Evolutionary conservation across 176 grass and related monocot species (phyloP).

Genomic region (Bromus sterilis): DNA sequence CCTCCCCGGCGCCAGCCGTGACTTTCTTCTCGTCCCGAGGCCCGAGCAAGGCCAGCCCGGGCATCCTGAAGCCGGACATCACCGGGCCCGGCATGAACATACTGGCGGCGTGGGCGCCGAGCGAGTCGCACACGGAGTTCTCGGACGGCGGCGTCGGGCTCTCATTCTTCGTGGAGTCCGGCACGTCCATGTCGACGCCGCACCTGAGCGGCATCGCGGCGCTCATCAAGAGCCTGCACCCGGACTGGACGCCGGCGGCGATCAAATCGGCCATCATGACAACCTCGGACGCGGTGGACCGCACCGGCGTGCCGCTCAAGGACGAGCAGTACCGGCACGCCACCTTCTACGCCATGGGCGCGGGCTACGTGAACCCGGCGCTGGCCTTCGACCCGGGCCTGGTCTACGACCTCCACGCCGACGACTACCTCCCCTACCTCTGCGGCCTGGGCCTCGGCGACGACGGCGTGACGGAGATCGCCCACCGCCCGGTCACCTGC

Average conservation of each 20-base stretch:
- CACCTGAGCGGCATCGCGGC: conserved; percentile 73
- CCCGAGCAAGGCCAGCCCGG: conserved; percentile 47
- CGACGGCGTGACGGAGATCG: conserved; percentile 41
- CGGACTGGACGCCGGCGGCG: conserved; percentile 63
- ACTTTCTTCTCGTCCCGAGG: conserved; percentile 80
- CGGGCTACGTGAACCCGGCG: conserved; percentile 64
- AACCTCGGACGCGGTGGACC: conserved; percentile 50
- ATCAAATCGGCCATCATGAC: conserved; percentile 99
- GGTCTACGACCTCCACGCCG: conserved; percentile 55
- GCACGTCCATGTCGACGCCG: conserved; percentile 89
- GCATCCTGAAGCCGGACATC: conserved; percentile 81
- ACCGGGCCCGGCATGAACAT: conserved; percentile 89
- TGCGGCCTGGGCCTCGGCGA: conserved; percentile 60
- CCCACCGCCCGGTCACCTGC: conserved; percentile 44
- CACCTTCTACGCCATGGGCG: conserved; percentile 85
- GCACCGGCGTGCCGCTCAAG: conserved; percentile 50
- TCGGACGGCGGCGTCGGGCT: conserved; percentile 24
- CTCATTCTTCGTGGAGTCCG: conserved; percentile 62
- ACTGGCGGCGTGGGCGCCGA: conserved; percentile 66
- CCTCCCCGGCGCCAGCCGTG: conserved; percentile 44
- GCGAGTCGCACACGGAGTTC: conserved; percentile 44
- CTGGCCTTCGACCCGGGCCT: conserved; percentile 71
- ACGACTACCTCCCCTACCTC: conserved; percentile 69
- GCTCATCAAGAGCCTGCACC: conserved; percentile 62
- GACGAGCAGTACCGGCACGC: conserved; percentile 67